Evolutionary conservation across 805 yeast species (phyloP).

Genomic region (Candida dajiaensis): DNA sequence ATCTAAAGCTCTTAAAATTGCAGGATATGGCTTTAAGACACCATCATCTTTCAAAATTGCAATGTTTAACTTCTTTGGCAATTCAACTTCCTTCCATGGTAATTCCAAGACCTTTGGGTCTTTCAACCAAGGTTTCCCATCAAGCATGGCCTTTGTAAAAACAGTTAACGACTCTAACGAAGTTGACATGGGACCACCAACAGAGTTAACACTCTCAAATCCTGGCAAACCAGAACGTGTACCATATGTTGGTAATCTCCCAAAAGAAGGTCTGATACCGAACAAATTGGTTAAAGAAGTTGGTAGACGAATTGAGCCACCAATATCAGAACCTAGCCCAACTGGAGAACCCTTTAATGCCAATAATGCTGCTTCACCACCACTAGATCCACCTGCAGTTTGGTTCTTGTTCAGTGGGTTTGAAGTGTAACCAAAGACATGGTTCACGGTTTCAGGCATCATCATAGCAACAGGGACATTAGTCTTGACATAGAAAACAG

Average conservation of each 20-base stretch:
- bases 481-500: constrained; percentile 50
- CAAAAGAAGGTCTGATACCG: constrained; percentile 39
- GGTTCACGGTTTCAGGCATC: constrained; percentile 41
- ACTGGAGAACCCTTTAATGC: constrained; percentile 39
- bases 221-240: constrained; percentile 20
- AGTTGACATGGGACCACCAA: constrained; percentile 43
- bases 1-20: constrained; percentile 40
- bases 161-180: constrained; percentile 33
- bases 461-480: constrained; percentile 47
- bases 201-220: constrained; percentile 31
- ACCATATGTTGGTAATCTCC: constrained; percentile 34
- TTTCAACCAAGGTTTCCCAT: constrained; percentile 34
- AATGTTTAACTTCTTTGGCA: constrained; percentile 34
- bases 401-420: constrained; percentile 39
- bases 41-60: constrained; percentile 40
- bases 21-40: constrained; percentile 42
- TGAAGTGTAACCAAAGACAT: constrained; percentile 39
- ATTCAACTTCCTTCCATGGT: constrained; percentile 34
- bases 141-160: constrained; percentile 26
- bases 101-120: constrained; percentile 36
- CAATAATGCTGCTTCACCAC: constrained; percentile 47
- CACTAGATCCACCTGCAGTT: constrained; percentile 49
- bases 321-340: constrained; percentile 53
- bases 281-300: constrained; percentile 37
- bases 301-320: constrained; percentile 46